phyloP scores from a whole-genome alignment of 2,329 filamentous ascomycete genomes.

The Tolypocladium guangdongense region DNA sequence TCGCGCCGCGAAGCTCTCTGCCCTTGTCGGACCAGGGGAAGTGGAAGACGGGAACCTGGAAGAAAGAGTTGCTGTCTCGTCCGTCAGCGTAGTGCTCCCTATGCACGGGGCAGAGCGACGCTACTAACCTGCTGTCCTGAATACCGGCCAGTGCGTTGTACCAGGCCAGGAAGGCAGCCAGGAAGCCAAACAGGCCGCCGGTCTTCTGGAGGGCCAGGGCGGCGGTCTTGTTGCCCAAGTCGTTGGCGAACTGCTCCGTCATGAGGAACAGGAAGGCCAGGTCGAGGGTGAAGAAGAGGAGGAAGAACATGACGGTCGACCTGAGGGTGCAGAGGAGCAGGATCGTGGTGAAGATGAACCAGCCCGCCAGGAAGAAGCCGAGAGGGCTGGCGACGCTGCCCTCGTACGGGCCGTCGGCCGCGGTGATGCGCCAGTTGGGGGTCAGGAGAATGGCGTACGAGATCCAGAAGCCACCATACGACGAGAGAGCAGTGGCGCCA shows the following conservation, averaged over 20 bases:
- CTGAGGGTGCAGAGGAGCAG: conserved; percentile 63
- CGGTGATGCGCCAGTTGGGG: conserved; percentile 51
- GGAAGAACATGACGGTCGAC: conserved; percentile 69
- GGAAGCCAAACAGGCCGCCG: conserved; percentile 69
- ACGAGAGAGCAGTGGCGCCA: conserved; percentile 69
- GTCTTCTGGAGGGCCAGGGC: conserved; percentile 49
- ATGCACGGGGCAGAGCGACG: neutral
- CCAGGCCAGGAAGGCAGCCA: conserved; percentile 76
- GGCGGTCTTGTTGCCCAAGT: conserved; percentile 37
- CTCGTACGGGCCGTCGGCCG: conserved; percentile 32
- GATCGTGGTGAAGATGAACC: conserved; percentile 78
- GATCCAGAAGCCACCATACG: conserved; percentile 80
- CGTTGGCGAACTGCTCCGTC: conserved; percentile 45
- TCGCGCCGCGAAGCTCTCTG: conserved; percentile 40
- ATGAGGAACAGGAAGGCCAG: conserved; percentile 64
- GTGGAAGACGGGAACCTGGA: conserved; percentile 83
- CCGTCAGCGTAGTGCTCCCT: conserved; percentile 18
- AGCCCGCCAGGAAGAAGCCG: conserved; percentile 65
- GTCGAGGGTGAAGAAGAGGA: conserved; percentile 68
- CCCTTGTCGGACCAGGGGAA: conserved; percentile 89
- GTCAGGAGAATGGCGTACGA: conserved; percentile 62
- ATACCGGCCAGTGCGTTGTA: conserved; percentile 80
- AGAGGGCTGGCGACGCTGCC: conserved; percentile 43
- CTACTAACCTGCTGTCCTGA: conserved; percentile 53
- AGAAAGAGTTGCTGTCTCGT: conserved; percentile 63